phyloP scores from a whole-genome alignment of 805 yeast species.

The Suhomyces sp. region DNA sequence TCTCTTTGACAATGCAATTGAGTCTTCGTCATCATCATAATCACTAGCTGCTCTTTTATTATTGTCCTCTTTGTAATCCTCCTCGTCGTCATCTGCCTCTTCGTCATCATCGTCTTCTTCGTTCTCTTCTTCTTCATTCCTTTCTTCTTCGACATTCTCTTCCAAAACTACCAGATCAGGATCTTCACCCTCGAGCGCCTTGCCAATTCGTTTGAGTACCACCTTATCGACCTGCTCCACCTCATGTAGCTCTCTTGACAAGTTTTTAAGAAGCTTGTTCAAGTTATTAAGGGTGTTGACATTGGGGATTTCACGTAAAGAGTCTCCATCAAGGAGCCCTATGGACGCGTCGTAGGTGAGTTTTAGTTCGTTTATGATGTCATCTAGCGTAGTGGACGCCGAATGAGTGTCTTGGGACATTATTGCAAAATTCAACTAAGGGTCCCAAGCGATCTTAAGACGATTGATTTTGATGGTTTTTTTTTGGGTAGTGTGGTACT shows the following conservation, averaged over 20 bases:
- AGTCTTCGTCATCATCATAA: conserved; percentile 8
- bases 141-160: neutral
- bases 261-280: conserved; percentile 39
- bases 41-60: neutral
- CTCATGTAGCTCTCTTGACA: conserved; percentile 36
- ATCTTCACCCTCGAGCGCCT: conserved; percentile 2
- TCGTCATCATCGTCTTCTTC: conserved; percentile 9
- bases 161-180: conserved; percentile 3
- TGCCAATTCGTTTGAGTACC: conserved; percentile 20
- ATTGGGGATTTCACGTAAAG: conserved; percentile 39
- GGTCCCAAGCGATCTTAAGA: neutral
- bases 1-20: neutral
- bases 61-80: conserved; percentile 4
- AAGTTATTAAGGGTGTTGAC: conserved; percentile 45
- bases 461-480: neutral
- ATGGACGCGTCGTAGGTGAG: conserved; percentile 56
- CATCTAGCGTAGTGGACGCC: conserved; percentile 45
- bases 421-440: neutral
- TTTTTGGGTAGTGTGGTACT: neutral
- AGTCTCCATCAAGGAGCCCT: conserved; percentile 61
- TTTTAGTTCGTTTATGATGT: conserved; percentile 50
- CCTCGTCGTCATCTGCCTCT: conserved; percentile 9
- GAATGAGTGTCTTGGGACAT: conserved; percentile 11
- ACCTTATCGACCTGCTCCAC: conserved; percentile 30
- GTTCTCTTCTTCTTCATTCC: neutral